Percentiles rank a stretch among this genome's conserved stretches.
These are phyloP conservation scores for Fusarium begoniae DNA, from an alignment of 2,329 filamentous ascomycete species.

Conservation along the genomic window DNA sequence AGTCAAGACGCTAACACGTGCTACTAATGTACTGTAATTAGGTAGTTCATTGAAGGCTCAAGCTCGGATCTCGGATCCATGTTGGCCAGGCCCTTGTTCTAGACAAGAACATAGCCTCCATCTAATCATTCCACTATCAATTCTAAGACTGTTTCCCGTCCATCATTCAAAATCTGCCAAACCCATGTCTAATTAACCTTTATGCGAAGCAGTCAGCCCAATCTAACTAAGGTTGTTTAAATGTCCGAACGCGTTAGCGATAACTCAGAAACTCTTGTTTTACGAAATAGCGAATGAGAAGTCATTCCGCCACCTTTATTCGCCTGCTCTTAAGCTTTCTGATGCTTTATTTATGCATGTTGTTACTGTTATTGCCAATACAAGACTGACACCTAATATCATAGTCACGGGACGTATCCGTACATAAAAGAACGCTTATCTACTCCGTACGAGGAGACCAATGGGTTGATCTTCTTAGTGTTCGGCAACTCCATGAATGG, in stretches of 20 bases:
- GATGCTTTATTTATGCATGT: background rate
- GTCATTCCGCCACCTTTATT: background rate
- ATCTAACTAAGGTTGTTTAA: background rate
- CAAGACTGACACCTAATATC: background rate
- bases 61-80: background rate
- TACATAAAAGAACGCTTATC: background rate
- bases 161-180: background rate
- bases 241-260: background rate
- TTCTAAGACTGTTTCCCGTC: background rate
- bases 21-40: background rate
- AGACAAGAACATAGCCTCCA: background rate
- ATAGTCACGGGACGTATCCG: background rate
- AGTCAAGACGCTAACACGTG: background rate
- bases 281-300: slow-evolving; percentile 2
- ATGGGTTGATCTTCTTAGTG: background rate
- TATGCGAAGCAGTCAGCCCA: background rate
- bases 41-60: background rate
- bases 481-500: background rate
- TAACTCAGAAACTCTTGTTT: background rate
- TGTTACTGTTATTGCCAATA: background rate
- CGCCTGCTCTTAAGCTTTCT: background rate
- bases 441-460: background rate
- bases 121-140: background rate
- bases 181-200: background rate
- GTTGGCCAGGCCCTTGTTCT: background rate